A percentile compares a stretch with the other conserved stretches of the same genome.
phyloP scores from a whole-genome alignment of 73 alveolate genomes.

The Symbiodinium pilosum region DNA sequence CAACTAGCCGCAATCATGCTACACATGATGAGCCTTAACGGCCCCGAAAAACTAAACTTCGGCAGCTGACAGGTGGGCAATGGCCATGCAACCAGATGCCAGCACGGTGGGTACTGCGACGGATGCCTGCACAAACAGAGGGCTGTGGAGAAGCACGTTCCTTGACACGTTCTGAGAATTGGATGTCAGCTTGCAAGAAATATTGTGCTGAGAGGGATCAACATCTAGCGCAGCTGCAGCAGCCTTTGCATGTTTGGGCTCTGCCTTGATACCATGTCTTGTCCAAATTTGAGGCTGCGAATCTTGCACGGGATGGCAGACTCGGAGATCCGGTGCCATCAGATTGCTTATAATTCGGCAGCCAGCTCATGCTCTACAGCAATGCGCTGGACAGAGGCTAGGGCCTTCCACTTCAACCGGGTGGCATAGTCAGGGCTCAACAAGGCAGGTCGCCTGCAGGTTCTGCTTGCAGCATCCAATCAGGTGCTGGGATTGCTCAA shows the following conservation, averaged over 20 bases:
- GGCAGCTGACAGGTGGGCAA: neutral
- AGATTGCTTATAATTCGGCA: slow-evolving; percentile 1
- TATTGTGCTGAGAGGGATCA: no score
- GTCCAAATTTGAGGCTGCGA: no score
- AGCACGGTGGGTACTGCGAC: neutral
- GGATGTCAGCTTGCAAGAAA: no score
- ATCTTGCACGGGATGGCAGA: neutral
- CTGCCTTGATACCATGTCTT: no score
- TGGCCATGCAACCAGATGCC: neutral
- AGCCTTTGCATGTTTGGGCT: no score
- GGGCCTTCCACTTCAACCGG: neutral
- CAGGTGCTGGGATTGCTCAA: neutral
- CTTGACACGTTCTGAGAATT: neutral
- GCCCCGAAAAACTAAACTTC: no score
- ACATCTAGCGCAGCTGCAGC: no score
- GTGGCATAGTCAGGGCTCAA: no score
- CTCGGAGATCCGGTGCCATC: slow-evolving; percentile 7
- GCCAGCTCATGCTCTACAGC: slow-evolving; percentile 32
- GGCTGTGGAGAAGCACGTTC: neutral
- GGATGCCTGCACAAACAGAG: neutral
- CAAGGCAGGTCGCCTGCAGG: no score
- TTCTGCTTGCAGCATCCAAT: no score
- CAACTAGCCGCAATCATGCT: neutral
- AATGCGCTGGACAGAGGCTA: slow-evolving; percentile 7
- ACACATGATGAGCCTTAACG: neutral